phyloP scores from a whole-genome alignment of 2,329 filamentous ascomycete genomes.

The Ceratocystis cubensis region DNA sequence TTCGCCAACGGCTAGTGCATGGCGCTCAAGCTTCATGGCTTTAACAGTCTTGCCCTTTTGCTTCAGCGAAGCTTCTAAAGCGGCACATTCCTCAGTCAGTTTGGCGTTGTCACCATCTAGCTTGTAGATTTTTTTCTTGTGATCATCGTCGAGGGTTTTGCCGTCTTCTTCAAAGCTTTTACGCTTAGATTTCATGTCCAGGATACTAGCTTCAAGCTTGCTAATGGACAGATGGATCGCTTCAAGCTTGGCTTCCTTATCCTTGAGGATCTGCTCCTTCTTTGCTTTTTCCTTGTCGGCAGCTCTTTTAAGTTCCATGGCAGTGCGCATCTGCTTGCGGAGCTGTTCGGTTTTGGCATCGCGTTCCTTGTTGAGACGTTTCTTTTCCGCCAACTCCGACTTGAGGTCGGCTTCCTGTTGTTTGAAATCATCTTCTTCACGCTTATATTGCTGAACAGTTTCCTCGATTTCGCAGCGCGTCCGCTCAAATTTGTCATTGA shows the following conservation, averaged over 20 bases:
- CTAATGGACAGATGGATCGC: conserved; percentile 58
- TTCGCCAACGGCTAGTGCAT: conserved; percentile 49
- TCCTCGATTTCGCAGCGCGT: conserved; percentile 78
- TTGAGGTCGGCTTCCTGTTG: conserved; percentile 54
- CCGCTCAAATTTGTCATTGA: conserved; percentile 69
- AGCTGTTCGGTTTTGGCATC: conserved; percentile 80
- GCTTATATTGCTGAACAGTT: conserved; percentile 54
- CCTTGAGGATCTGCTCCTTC: conserved; percentile 58
- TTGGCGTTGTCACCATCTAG: conserved; percentile 44
- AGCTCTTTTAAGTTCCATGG: conserved; percentile 69
- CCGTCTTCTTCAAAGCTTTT: conserved; percentile 43
- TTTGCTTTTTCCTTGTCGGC: conserved; percentile 68
- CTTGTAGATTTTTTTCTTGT: conserved; percentile 39
- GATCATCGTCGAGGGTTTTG: conserved; percentile 37
- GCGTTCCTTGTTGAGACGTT: conserved; percentile 69
- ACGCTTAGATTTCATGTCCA: conserved; percentile 45
- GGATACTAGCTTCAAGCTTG: conserved; percentile 53
- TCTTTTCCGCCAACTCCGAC: conserved; percentile 67
- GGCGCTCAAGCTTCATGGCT: conserved; percentile 57
- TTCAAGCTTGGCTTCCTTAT: conserved; percentile 54
- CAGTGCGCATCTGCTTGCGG: conserved; percentile 64
- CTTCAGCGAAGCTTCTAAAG: conserved; percentile 60
- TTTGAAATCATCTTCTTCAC: conserved; percentile 59
- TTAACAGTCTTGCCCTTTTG: conserved; percentile 54
- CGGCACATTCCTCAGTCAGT: conserved; percentile 51